Percentiles rank a stretch among this genome's conserved stretches.
phyloP scores from a whole-genome alignment of 176 grass and related monocot species.

The Zoysia japonica region DNA sequence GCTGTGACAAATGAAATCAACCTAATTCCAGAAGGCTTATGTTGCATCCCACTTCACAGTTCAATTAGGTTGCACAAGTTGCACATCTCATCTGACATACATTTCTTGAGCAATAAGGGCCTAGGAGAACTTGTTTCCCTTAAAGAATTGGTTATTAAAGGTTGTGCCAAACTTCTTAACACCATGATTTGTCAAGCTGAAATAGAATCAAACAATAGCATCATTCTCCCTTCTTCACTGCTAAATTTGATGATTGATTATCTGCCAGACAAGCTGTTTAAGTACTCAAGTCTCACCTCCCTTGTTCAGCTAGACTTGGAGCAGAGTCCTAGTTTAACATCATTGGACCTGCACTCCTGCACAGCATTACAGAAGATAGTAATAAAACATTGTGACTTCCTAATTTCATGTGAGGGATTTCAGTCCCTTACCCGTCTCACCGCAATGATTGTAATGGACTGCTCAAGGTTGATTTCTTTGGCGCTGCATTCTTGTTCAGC shows the following conservation, averaged over 20 bases:
- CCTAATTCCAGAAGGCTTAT: background rate
- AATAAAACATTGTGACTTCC: background rate
- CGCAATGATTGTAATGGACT: background rate
- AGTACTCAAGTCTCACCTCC: slow-evolving; percentile 17
- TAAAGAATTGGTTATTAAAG: too few relatives aligned
- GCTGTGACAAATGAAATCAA: background rate
- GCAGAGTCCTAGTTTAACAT: slow-evolving; percentile 19
- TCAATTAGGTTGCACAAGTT: too few relatives aligned
- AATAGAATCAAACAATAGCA: too few relatives aligned
- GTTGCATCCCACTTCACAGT: background rate
- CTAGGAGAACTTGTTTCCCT: too few relatives aligned
- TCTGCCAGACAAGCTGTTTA: background rate
- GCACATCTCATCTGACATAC: too few relatives aligned
- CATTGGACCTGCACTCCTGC: slow-evolving; percentile 19
- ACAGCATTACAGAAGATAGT: background rate
- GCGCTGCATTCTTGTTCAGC: background rate
- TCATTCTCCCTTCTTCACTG: slow-evolving; percentile 2
- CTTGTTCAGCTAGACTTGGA: slow-evolving; percentile 19
- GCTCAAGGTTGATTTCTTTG: slow-evolving; percentile 1
- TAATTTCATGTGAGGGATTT: slow-evolving; percentile 17
- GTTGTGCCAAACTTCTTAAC: too few relatives aligned
- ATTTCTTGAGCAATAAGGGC: too few relatives aligned
- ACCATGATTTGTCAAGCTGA: too few relatives aligned
- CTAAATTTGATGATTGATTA: background rate
- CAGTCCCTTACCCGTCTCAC: background rate